A percentile compares a stretch with the other conserved stretches of the same genome.
Conservation (phyloP, 176 grass and related monocot genomes). For the maize (Zea mays) region Zm-B73-REFERENCE-NAM-5.0 NC_050098.1:207818001-207818500, state of each 20-base stretch:
- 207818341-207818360: slow-evolving; percentile 68
- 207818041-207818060: slow-evolving; percentile 95
- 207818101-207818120: slow-evolving; percentile 64
- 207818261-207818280: slow-evolving; percentile 73
- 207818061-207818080: slow-evolving; percentile 90
- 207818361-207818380: slow-evolving; percentile 42
- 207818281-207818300: slow-evolving; percentile 72
- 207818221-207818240: slow-evolving; percentile 66
- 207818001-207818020: slow-evolving; percentile 91
- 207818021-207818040: slow-evolving; percentile 96
- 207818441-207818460: background rate
- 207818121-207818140: slow-evolving; percentile 86
- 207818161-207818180: slow-evolving; percentile 63
- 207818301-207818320: slow-evolving; percentile 97
- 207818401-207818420: slow-evolving; percentile 88
- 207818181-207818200: slow-evolving; percentile 81
- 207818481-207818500: background rate
- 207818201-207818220: slow-evolving; percentile 72
- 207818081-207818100: slow-evolving; percentile 92
- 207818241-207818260: slow-evolving; percentile 88
- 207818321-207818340: slow-evolving; percentile 90
- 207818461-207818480: background rate
- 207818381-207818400: slow-evolving; percentile 49
- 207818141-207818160: slow-evolving; percentile 95
- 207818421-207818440: slow-evolving; percentile 84